Base-by-base conservation (phyloP, 768 basidiomycete species). In the Coprinellus micaceus region DNA sequence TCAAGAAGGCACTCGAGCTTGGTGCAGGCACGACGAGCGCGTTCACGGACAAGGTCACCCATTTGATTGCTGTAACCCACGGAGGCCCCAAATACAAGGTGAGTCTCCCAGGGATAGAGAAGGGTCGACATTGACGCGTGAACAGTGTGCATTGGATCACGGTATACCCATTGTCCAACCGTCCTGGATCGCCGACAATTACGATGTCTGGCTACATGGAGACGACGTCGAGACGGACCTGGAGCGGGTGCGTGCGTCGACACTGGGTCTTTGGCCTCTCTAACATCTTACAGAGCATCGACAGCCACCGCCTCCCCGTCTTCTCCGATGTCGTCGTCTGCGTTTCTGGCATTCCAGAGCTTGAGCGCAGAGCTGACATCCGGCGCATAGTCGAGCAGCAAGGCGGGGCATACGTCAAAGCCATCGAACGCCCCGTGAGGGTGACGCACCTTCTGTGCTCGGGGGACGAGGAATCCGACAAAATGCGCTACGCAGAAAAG, bases 391-490 rank as follows among this genome's bases (percentile, higher is more conserved):
- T 94, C 41, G 79, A 76, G 9, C 49, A 72, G 12, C 70, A 86
- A 33, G 84, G 84, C 11, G 95, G 94, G 1, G 65, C 69, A 30
- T 94, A 91, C 63, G 73, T 86, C 39, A 88, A 88, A 71, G 82
- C 82, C 55, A 77, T 97, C 21, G 87, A 91, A 63, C 81, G 89
- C 2, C 89, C 88, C 1, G 82, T 89, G 33, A 79, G 76, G 52
- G 88, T 92, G 30, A 97, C 94, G 0, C 95, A 98, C 69, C 76
- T 98, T 1, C 73, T 98, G 7, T 91, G 91, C 64, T 81, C 83
- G 2, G 81, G 85, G 41, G 78, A 84, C 58, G 77, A 78, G 45
- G 77, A 86, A 67, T 80, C 85, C 11, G 83, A 89, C 48, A 94
- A 93, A 74, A 86, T 94, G 78, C 77, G 74, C 4, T 90, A 88